A percentile compares a stretch with the other conserved stretches of the same genome.
Evolutionary conservation across 1,139 yeast genomes (phyloP).

Genomic region (Lodderomyces margitis): DNA sequence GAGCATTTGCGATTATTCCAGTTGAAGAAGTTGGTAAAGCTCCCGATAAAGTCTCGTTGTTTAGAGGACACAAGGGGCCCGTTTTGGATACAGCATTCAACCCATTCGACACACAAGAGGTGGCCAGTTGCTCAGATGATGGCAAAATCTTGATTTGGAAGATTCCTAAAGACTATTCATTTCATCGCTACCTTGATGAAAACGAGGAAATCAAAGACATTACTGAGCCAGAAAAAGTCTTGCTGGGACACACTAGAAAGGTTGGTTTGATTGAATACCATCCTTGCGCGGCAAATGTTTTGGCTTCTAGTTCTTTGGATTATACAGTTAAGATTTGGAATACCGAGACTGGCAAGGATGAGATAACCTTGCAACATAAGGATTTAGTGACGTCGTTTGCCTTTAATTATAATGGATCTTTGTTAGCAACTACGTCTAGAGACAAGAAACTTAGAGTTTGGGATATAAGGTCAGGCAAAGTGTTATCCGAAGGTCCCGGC

Average conservation of each 20-base stretch:
- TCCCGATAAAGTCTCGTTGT: slow-evolving; percentile 89
- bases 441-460: slow-evolving; percentile 88
- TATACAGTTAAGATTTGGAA: slow-evolving; percentile 92
- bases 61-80: slow-evolving; percentile 94
- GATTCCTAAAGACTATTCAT: slow-evolving; percentile 77
- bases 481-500: slow-evolving; percentile 81
- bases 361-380: slow-evolving; percentile 75
- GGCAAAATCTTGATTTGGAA: slow-evolving; percentile 86
- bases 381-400: slow-evolving; percentile 89
- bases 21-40: slow-evolving; percentile 84
- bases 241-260: slow-evolving; percentile 86
- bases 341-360: slow-evolving; percentile 68
- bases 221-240: slow-evolving; percentile 59
- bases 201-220: slow-evolving; percentile 69
- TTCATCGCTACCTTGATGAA: slow-evolving; percentile 57
- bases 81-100: slow-evolving; percentile 93
- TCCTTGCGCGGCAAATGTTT: slow-evolving; percentile 80
- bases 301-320: slow-evolving; percentile 89
- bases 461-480: slow-evolving; percentile 76
- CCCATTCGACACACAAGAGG: slow-evolving; percentile 75
- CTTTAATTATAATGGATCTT: slow-evolving; percentile 85
- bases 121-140: slow-evolving; percentile 90
- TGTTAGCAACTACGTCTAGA: slow-evolving; percentile 86
- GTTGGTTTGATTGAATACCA: slow-evolving; percentile 93
- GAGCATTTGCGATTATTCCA: slow-evolving; percentile 94